Base-by-base conservation (phyloP, 768 basidiomycete species). In the Lentinula guzmanii region DNA sequence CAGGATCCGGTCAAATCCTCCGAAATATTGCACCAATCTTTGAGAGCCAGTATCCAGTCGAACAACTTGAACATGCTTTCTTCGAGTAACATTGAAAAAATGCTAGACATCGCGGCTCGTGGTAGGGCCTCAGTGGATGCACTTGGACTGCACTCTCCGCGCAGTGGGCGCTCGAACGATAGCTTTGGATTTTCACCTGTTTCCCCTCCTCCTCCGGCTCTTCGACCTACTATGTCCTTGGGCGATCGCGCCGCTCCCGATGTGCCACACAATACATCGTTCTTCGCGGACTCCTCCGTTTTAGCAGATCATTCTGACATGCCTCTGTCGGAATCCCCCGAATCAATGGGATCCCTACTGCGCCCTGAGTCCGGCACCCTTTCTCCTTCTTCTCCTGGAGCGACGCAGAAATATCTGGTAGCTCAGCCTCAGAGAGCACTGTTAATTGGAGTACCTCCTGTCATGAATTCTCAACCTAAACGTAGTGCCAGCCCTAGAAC, bases 91-190 rank as follows among this genome's bases (percentile, higher is more conserved):
- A 79, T 84, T 56, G 81, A 83, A 67, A 74, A 79, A 28, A 83
- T 84, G 69, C 72, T 86, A 39, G 79, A 84, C 65, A 78, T 81
- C 72, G 81, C 82, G 1, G 75, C 76, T 18, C 66, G 77, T 13
- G 78, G 77, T n/a, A 33, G 48, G 13, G 46, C 58, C 5, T 48
- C 45, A 24, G 58, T 37, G 34, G 45, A 48, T 51, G 58, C 34
- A 1, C 18, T 41, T 28, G 59, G 34, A n/a, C 46, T 52, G 4
- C 58, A 46, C 34, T 52, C 59, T 4, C 59, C 51, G 3, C 28
- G 48, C 15, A 60, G 59, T 35, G 33, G 24, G 28, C 37, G 31
- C 35, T 51, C 48, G 21, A 41, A 28, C n/a, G 41, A 60, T 3
- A 52, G 28, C 50, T 41, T 33, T 43, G 41, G 41, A 33, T 39